phyloP scores from a whole-genome alignment of 805 yeast species.

The Candida adriatica region DNA sequence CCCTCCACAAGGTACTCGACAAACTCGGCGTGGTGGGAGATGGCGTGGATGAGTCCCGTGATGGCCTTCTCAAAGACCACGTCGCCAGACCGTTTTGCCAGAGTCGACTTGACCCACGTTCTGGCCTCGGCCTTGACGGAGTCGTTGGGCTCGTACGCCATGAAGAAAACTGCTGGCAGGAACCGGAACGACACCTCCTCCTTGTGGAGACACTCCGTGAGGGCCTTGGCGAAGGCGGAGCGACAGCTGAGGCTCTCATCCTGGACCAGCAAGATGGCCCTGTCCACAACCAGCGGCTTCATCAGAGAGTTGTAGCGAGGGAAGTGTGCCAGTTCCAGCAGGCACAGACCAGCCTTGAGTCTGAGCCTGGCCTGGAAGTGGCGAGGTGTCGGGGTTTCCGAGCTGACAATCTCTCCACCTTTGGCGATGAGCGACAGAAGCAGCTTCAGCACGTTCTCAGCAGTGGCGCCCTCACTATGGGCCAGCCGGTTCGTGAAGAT shows the following conservation, averaged over 20 bases:
- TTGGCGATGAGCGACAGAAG: conserved; percentile 60
- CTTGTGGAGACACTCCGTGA: conserved; percentile 45
- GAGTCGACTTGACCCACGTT: conserved; percentile 68
- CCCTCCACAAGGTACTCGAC: conserved; percentile 29
- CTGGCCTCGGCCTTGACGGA: conserved; percentile 42
- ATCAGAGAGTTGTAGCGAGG: conserved; percentile 47
- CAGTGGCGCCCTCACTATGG: conserved; percentile 31
- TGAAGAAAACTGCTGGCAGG: conserved; percentile 60
- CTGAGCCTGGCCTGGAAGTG: conserved; percentile 55
- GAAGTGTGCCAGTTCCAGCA: conserved; percentile 57
- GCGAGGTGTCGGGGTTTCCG: conserved; percentile 54
- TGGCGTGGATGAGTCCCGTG: conserved; percentile 57
- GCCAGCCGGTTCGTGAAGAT: conserved; percentile 55
- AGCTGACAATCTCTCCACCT: conserved; percentile 67
- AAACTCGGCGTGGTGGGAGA: conserved; percentile 72
- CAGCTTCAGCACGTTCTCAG: conserved; percentile 61
- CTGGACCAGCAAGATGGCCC: conserved; percentile 52
- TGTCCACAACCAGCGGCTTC: conserved; percentile 42
- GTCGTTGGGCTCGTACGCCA: conserved; percentile 67
- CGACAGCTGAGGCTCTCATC: conserved; percentile 62
- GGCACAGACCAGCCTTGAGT: conserved; percentile 56
- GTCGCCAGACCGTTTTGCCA: conserved; percentile 29
- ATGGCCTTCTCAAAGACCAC: conserved; percentile 59
- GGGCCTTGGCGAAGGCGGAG: conserved; percentile 35
- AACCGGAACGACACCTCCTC: conserved; percentile 57